Evolutionary conservation across 148 eudicot genomes (phyloP), one percentile per base, ranked within the genome.

Genomic region (Drosera capensis): DNA sequence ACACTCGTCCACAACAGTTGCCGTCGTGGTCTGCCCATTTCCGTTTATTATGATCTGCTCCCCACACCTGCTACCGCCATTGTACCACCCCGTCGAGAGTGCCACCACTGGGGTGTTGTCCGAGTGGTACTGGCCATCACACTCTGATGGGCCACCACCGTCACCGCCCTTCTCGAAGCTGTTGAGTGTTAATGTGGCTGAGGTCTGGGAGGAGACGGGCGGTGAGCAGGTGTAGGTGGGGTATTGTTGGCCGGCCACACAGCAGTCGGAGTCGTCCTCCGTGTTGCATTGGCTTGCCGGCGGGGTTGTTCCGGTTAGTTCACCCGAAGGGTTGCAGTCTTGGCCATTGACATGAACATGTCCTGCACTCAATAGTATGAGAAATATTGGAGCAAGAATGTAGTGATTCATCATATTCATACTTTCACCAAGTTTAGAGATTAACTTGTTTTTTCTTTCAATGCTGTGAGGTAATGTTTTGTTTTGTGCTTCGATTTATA

Each of bases 21-120:
- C 71, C 11, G 3, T 29, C 11, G 55, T 55, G 1, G 45, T 61
- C 24, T 2, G 5, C 25, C 71, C 71, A 40, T 73, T 68, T 0
- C 52, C 68, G 15, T 13, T 17, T 4, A 73, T 58, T 11, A 58
- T 40, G 5, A 73, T 66, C 29, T 51, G 17, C 13, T 62, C 55
- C 7, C 46, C 42, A 24, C 79, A 73, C 12, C 75, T 60, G 0
- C 46, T 51, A 1, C 57, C 48, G 0, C 22, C 4, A 5, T 48
- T 43, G 55, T 13, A 71, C 78, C 77, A 71, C 16, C 82, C 70
- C 0, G 83, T 68, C 9, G 83, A 77, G 25, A 72, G 56, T 8
- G 82, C 70, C 39, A 69, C 78, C 38, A 77, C 59, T 0, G 55
- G 65, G 16, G 20, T 54, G 34, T 57, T 20, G 25, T 66, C 49